Conservation (phyloP, 106 monocot genomes). For the Acanthochlamys bracteata region DNA sequence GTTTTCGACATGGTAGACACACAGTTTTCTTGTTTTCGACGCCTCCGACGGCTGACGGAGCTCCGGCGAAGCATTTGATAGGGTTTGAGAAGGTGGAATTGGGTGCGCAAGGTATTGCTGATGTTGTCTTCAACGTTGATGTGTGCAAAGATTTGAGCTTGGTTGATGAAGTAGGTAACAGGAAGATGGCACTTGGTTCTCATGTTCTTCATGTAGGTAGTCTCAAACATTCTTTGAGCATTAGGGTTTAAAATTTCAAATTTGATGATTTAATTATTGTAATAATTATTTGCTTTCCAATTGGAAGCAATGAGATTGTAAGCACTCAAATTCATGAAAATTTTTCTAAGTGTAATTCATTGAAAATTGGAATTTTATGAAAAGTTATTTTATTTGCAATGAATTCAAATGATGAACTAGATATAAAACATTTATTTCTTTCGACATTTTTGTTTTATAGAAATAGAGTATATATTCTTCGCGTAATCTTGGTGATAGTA, state of each 20-base stretch:
- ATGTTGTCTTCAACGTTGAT: constrained; percentile 72
- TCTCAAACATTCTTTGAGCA: constrained; percentile 73
- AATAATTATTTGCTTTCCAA: too few relatives aligned
- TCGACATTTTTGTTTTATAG: too few relatives aligned
- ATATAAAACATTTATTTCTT: too few relatives aligned
- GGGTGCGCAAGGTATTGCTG: constrained; percentile 18
- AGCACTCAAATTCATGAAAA: too few relatives aligned
- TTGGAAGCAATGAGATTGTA: too few relatives aligned
- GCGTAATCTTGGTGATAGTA: too few relatives aligned
- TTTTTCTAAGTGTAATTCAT: too few relatives aligned
- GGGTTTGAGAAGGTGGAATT: constrained; percentile 74
- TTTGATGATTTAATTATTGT: too few relatives aligned
- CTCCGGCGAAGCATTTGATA: constrained; percentile 74
- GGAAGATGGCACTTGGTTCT: constrained; percentile 72
- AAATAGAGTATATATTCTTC: too few relatives aligned
- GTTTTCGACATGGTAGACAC: constrained; percentile 39
- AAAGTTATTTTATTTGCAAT: too few relatives aligned
- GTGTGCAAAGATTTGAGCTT: constrained; percentile 84
- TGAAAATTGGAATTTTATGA: too few relatives aligned
- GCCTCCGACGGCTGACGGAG: constrained; percentile 62
- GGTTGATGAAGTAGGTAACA: constrained; percentile 62
- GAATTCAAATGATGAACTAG: too few relatives aligned
- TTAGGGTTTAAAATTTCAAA: constrained; percentile 53
- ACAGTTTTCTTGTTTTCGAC: constrained; percentile 71
- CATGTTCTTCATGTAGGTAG: constrained; percentile 73